A percentile compares a stretch with the other conserved stretches of the same genome.
phyloP scores from a whole-genome alignment of 208 protist genomes.

The Dictyostelium gargantuum region DNA sequence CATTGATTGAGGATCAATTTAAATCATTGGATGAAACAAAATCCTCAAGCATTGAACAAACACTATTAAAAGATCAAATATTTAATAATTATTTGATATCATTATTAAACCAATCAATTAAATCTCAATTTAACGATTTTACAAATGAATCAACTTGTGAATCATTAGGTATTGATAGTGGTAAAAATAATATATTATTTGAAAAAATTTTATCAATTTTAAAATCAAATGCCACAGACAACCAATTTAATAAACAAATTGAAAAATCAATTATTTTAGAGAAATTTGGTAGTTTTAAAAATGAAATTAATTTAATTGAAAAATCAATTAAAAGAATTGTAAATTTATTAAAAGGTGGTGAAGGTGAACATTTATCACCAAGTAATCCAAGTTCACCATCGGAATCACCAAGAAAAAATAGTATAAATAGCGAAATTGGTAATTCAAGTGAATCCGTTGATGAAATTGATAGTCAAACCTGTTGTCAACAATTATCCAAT shows the following conservation, averaged over 20 bases:
- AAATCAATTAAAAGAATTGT: background rate
- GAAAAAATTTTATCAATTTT: background rate
- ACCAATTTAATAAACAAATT: background rate
- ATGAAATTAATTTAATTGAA: background rate
- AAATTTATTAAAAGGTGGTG: background rate
- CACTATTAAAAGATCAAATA: background rate
- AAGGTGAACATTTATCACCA: background rate
- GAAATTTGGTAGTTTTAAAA: background rate
- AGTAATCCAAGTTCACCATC: background rate
- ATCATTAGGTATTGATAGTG: background rate
- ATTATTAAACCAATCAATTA: background rate
- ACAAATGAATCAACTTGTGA: background rate
- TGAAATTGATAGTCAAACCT: background rate
- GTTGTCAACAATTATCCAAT: background rate
- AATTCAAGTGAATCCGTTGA: background rate
- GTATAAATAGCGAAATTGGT: background rate
- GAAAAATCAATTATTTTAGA: too few species aligned
- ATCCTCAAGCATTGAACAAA: background rate
- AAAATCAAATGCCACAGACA: too few species aligned
- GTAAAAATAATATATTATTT: background rate
- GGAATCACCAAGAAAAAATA: background rate
- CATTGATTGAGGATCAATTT: background rate
- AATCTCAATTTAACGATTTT: background rate
- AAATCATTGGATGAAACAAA: background rate
- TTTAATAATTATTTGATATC: background rate